Evolutionary conservation across 805 yeast genomes (phyloP), one percentile per base, ranked within the genome.

Genomic region (Saturnispora quitensis): DNA sequence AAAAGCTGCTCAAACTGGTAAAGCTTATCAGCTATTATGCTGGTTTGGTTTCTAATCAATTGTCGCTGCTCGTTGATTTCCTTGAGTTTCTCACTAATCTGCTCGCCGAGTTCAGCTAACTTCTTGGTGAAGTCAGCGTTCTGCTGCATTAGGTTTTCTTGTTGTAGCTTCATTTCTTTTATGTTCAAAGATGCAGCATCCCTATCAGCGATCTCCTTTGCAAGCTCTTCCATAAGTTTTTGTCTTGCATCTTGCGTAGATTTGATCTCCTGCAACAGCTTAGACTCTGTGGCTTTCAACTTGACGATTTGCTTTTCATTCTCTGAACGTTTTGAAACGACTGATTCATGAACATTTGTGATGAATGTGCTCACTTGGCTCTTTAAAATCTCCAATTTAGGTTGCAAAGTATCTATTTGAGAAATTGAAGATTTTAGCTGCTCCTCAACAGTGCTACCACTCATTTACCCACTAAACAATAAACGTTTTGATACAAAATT

Each of bases 1-100:
- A 76, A 63, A 52, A 74, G 67, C 45, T 63, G 66, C 53, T 77
- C 81, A 56, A 66, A 73, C 55, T 73, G 75, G 25, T 63, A 58
- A 25, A 74, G 58, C 56, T 74, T 78, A 22, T 69, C 72, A 45
- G 65, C 65, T 52, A 75, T 76, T 33, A 66, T 59, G 27, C 60
- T 58, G 5, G 68, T 61, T 59, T 76, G 80, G 6, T 60, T 58
- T 15, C 64, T 57, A 35, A 76, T 57, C 44, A 66, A 61, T 18
- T 61, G 58, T 48, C 66, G 64, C 56, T 60, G 57, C 48, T 61
- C 53, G 54, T 58, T 63, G 18, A 65, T 56, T 24, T 60, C 60
- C 34, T 56, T 56, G 45, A 60, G 43, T 40, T 58, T 60, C 7
- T 49, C 43, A 7, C 57, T 58, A 1, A 68, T 58, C 13, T 63